phyloP scores from a whole-genome alignment of 768 basidiomycete species.

The Sutorius australiensis region DNA sequence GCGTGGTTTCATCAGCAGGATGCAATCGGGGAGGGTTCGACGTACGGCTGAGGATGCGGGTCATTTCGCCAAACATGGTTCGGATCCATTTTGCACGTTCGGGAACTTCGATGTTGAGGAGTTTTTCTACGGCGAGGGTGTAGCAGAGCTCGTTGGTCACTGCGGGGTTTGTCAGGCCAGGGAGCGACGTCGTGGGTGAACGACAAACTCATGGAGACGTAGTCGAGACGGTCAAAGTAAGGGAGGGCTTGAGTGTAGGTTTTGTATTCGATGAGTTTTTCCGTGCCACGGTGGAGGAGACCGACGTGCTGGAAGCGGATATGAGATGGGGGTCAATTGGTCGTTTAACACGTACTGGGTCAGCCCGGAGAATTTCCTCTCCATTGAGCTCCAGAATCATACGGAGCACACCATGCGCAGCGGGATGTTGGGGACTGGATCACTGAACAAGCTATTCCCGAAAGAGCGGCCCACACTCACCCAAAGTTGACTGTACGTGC shows the following conservation, averaged over 20 bases:
- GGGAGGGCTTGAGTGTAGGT: constrained; percentile 96
- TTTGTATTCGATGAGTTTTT: constrained; percentile 99
- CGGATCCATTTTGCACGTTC: constrained; percentile 98
- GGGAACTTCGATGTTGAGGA: constrained; percentile 95
- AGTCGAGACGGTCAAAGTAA: constrained; percentile 98
- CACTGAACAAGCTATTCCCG: not conserved
- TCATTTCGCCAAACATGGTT: constrained; percentile 95
- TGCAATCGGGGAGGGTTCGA: constrained; percentile 10
- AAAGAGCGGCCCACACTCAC: constrained; percentile 33
- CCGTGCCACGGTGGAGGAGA: constrained; percentile 93
- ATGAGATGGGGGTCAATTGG: constrained; percentile 4
- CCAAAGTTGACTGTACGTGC: constrained; percentile 81
- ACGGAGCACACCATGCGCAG: constrained; percentile 96
- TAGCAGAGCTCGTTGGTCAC: constrained; percentile 99
- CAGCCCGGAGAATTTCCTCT: constrained; percentile 86
- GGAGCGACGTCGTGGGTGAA: not conserved
- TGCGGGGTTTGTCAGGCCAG: constrained; percentile 30
- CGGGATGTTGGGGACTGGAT: constrained; percentile 83
- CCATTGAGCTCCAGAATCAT: constrained; percentile 97
- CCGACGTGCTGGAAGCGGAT: constrained; percentile 73
- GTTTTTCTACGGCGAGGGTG: constrained; percentile 95
- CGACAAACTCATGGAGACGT: constrained; percentile 92
- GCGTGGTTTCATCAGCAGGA: not conserved
- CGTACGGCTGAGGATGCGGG: constrained; percentile 89
- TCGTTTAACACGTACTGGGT: constrained; percentile 52